Evolutionary conservation across 345 rosid genomes (phyloP).

Genomic region (Lepidium aucheri): DNA sequence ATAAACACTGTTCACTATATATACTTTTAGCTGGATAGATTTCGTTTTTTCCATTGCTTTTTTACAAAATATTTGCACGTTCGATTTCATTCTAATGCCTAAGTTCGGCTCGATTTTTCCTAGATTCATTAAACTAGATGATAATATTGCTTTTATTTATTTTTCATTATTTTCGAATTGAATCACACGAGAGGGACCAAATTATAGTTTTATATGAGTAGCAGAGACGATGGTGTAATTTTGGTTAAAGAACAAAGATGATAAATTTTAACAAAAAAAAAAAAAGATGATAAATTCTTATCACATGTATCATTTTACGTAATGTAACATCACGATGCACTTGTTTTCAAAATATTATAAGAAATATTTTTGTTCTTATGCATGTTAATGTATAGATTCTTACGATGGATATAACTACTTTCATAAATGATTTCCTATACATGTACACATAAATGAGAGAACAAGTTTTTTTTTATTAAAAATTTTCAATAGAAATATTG

Average conservation of each 20-base stretch:
- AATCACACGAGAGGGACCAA: not conserved
- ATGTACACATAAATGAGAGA: not conserved
- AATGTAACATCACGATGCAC: not conserved
- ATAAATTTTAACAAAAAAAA: no score
- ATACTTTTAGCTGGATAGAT: not conserved
- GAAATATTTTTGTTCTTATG: not conserved
- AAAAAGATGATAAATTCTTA: no score
- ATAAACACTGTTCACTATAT: not conserved
- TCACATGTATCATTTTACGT: no score
- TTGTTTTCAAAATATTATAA: not conserved
- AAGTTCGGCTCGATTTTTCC: slow-evolving; percentile 1
- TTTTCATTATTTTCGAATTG: not conserved
- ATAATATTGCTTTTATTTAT: not conserved
- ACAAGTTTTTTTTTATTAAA: not conserved
- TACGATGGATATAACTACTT: not conserved
- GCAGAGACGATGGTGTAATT: not conserved
- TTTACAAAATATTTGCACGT: not conserved
- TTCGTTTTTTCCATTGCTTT: slow-evolving; percentile 3
- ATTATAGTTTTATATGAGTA: not conserved
- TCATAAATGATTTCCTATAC: not conserved
- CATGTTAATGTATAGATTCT: not conserved
- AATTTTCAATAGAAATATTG: no score
- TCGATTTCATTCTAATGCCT: slow-evolving; percentile 6
- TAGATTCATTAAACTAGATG: not conserved
- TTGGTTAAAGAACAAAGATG: no score